Conservation (phyloP, 176 grass and related monocot species). For the Poa pratensis region DNA sequence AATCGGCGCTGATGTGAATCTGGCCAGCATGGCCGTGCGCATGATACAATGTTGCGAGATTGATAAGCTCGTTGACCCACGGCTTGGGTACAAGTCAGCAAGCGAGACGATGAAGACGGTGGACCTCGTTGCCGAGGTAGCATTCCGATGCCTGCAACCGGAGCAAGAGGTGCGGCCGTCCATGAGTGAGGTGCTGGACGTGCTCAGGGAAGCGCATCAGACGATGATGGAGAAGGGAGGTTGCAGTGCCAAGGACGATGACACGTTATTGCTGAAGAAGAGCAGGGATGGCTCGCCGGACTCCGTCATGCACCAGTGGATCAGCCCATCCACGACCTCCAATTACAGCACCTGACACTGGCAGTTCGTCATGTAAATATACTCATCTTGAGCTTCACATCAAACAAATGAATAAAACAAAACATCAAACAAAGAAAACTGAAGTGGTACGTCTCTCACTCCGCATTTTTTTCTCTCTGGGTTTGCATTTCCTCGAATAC, state of each 20-base stretch:
- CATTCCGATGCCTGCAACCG: slow-evolving; percentile 59
- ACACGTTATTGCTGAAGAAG: slow-evolving; percentile 28
- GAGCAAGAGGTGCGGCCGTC: slow-evolving; percentile 59
- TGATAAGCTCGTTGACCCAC: slow-evolving; percentile 40
- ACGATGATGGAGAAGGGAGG: slow-evolving; percentile 8
- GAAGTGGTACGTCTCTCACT: no score
- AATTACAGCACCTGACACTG: slow-evolving; percentile 34
- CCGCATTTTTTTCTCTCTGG: no score
- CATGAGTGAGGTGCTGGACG: slow-evolving; percentile 41
- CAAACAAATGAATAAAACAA: no score
- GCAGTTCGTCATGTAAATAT: not conserved
- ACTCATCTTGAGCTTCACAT: no score
- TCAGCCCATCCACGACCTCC: slow-evolving; percentile 44
- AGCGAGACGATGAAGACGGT: slow-evolving; percentile 37
- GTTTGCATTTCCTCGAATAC: no score
- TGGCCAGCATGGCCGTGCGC: slow-evolving; percentile 52
- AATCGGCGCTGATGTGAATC: slow-evolving; percentile 38
- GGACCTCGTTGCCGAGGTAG: slow-evolving; percentile 46
- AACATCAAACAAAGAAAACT: no score
- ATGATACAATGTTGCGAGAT: slow-evolving; percentile 54
- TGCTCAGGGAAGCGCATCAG: slow-evolving; percentile 35
- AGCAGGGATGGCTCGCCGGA: slow-evolving; percentile 46
- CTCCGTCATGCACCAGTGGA: slow-evolving; percentile 47
- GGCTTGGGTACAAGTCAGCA: slow-evolving; percentile 34
- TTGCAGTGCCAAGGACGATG: not conserved